Evolutionary conservation across 257 asterid species (phyloP).

Genomic region (Perilla frutescens): DNA sequence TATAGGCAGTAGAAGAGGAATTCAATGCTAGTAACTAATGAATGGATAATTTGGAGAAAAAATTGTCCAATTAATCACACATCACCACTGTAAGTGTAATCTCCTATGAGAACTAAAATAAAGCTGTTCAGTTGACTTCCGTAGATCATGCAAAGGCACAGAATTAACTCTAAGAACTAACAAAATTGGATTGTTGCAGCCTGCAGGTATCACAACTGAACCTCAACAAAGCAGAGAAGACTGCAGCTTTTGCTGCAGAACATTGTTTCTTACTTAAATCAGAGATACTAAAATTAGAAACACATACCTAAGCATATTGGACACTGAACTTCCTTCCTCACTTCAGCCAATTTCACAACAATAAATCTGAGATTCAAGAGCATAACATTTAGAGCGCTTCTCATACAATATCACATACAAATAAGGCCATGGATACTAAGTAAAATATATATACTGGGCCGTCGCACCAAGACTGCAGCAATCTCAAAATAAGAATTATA

Average conservation of each 20-base stretch:
- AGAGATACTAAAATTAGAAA: conserved; percentile 12
- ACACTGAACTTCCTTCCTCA: conserved; percentile 95
- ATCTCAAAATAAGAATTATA: neutral
- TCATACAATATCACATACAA: conserved; percentile 1
- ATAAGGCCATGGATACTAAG: conserved; percentile 1
- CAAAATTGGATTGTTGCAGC: neutral
- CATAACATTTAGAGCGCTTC: conserved; percentile 28
- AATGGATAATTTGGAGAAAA: neutral
- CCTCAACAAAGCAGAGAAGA: conserved; percentile 26
- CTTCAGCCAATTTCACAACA: conserved; percentile 71
- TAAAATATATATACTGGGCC: conserved; percentile 1
- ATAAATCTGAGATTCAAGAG: conserved; percentile 58
- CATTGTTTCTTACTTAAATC: conserved; percentile 3
- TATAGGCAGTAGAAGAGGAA: neutral
- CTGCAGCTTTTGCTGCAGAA: conserved; percentile 34
- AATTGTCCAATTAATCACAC: conserved; percentile 11
- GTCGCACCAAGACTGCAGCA: conserved; percentile 11
- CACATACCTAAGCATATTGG: conserved; percentile 89
- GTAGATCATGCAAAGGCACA: neutral
- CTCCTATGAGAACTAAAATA: conserved; percentile 20
- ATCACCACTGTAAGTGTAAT: neutral
- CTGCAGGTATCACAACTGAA: neutral
- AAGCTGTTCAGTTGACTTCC: neutral
- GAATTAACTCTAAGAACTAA: neutral
- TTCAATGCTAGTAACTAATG: conserved; percentile 5